Base-by-base conservation (phyloP, 2,329 filamentous ascomycete species). In the Aspergillus quadrilineatus region DNA sequence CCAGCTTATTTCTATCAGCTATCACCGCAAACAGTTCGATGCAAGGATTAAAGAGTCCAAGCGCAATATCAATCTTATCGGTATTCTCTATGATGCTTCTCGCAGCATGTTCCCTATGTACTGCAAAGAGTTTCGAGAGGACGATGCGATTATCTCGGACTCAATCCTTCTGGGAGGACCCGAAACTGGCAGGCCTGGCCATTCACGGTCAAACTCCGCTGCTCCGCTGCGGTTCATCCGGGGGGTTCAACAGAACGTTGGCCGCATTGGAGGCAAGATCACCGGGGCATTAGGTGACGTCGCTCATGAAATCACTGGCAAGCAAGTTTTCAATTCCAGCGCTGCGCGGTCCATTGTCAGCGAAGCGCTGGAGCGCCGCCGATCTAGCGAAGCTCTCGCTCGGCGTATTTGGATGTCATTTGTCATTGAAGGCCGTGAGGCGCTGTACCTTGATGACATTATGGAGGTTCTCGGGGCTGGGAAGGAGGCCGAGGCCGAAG, bases 391-490 rank as follows among this genome's bases (percentile, higher is more conserved):
- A 72, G 94, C 94, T n/a, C 79, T 97, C 56, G 92, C 90, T n/a
- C 88, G 86, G 64, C 89, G 94, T 67, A 88, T 97, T 60, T 97
- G 94, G 94, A 96, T 97, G 90, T 97, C 92, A 0, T 96, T 97
- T 70, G 94, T 96, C 1, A 85, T 94, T 4, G 93, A 97, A 74
- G 92, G 91, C 65, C 87, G 87, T 57, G 90, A 97, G 41, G 80
- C 87, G 0, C 80, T 99, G 7, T 90, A 84, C 63, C 75, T 83
- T 7, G 91, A 96, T 4, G 94, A 99, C 69, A 82, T 99, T 37
- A 71, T 87, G 30, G 93, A 97, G 71, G 93, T 97, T 8, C 86
- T 99, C 57, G 93, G 93, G 2, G 77, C 83, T 0, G 83, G 84
- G 5, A 87, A 89, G 66, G 85, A 85, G 60, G 79, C 84, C 0